A percentile compares a stretch with the other conserved stretches of the same genome.
Evolutionary conservation across 441 rosid species (phyloP).

Genomic region (Erysimum cheiri): DNA sequence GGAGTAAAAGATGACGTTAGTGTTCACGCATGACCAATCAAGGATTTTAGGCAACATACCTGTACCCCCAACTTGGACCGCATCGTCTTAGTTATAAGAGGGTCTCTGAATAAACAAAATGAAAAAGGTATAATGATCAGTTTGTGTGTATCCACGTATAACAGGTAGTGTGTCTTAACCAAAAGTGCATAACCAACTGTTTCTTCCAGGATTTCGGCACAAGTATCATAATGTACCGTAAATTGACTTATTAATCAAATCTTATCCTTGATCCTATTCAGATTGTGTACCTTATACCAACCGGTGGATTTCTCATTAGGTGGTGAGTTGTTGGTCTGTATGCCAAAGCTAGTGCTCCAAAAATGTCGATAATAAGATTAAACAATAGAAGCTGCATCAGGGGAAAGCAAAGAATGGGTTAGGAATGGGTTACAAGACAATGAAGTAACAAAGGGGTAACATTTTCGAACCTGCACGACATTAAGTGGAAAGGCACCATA

Average conservation of each 20-base stretch:
- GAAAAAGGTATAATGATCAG: not conserved
- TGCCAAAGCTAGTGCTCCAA: constrained; percentile 87
- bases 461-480: constrained; percentile 66
- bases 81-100: constrained; percentile 32
- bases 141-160: not conserved
- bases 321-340: constrained; percentile 75
- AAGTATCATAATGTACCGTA: not conserved
- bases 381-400: constrained; percentile 70
- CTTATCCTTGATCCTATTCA: not conserved
- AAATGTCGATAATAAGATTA: constrained; percentile 81
- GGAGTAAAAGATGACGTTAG: too few relatives aligned
- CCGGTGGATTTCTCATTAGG: constrained; percentile 77
- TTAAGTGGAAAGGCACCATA: constrained; percentile 77
- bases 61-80: constrained; percentile 19
- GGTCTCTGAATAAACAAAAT: not conserved
- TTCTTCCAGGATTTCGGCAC: not conserved
- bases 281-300: constrained; percentile 64
- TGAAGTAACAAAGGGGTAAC: constrained; percentile 26
- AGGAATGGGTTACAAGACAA: constrained; percentile 6
- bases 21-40: not conserved
- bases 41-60: constrained; percentile 22
- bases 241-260: not conserved
- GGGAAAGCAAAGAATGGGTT: not conserved
- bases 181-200: not conserved
- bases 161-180: not conserved